A percentile compares a stretch with the other conserved stretches of the same genome.
Conservation (phyloP, 1,139 yeast species). For the Scheffersomyces insectosa region DNA sequence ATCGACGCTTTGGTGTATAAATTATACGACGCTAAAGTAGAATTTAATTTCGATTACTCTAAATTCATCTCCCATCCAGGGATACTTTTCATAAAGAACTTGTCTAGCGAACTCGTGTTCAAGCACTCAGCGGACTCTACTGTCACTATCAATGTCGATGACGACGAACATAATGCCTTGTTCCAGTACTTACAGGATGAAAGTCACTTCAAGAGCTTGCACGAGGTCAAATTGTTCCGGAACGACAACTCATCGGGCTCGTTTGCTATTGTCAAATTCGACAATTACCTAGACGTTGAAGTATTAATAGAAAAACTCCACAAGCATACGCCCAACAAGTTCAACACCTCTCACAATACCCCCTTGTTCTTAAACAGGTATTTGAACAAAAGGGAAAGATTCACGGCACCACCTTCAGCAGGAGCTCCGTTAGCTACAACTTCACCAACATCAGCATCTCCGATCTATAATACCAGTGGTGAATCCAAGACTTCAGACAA, state of each 20-base stretch:
- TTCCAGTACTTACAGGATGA: constrained; percentile 25
- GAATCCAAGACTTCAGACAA: constrained; percentile 1
- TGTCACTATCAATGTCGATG: constrained; percentile 6
- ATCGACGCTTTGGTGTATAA: constrained; percentile 10
- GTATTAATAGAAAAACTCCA: constrained; percentile 23
- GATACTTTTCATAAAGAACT: constrained; percentile 57
- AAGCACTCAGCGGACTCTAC: constrained; percentile 9
- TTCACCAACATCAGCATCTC: constrained; percentile 2
- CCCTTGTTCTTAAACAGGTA: constrained; percentile 16
- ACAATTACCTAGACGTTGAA: constrained; percentile 40
- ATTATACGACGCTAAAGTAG: constrained; percentile 5
- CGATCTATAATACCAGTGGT: neutral
- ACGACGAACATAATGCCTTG: constrained; percentile 11
- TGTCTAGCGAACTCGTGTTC: constrained; percentile 18
- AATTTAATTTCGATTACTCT: constrained; percentile 22
- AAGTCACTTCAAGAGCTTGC: constrained; percentile 27
- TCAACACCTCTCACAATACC: constrained; percentile 29
- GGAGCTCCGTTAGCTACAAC: constrained; percentile 11
- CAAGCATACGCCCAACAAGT: constrained; percentile 24
- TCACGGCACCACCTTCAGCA: constrained; percentile 18
- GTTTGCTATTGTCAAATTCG: constrained; percentile 39
- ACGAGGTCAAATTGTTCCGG: constrained; percentile 30
- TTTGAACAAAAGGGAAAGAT: constrained; percentile 20
- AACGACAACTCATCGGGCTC: constrained; percentile 7
- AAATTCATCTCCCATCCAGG: constrained; percentile 66